These are phyloP conservation scores for Calycina herbarum DNA, from an alignment of 2,329 filamentous ascomycete genomes.

Conservation along the genomic window DNA sequence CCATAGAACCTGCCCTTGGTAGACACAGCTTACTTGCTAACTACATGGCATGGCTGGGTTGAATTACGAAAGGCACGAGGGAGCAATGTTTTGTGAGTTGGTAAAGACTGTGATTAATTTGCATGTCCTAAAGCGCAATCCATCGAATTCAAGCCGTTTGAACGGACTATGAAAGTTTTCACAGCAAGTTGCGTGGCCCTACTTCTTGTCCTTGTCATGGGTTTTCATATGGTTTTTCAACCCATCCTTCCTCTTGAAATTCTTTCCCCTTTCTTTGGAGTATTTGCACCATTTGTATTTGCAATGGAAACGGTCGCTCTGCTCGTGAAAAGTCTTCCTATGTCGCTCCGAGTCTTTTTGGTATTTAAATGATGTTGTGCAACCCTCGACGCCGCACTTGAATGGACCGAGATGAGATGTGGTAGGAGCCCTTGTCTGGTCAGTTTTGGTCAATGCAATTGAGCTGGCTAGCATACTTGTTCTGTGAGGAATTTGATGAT, in stretches of 20 bases:
- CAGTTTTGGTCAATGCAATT: neutral
- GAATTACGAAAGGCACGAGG: neutral
- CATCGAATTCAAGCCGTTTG: neutral
- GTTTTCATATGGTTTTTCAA: neutral
- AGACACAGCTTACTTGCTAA: too few species aligned
- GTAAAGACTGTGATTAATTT: neutral
- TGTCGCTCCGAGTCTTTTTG: neutral
- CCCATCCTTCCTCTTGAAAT: neutral
- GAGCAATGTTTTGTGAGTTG: neutral
- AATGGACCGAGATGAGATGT: neutral
- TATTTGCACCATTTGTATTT: neutral
- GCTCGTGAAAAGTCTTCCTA: neutral
- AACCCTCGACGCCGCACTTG: neutral
- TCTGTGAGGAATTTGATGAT: neutral
- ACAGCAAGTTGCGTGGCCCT: neutral
- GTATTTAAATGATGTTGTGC: neutral
- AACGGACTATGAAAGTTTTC: neutral
- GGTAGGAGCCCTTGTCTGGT: neutral
- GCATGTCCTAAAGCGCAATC: neutral
- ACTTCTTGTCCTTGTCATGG: neutral
- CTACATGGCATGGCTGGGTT: too few species aligned
- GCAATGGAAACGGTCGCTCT: neutral
- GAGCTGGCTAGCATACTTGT: neutral
- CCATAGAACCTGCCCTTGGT: too few species aligned
- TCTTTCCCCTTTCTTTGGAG: neutral